Evolutionary conservation across 2,329 filamentous ascomycete genomes (phyloP), one percentile per base, ranked within the genome.

Genomic region (Colletotrichum sp.): DNA sequence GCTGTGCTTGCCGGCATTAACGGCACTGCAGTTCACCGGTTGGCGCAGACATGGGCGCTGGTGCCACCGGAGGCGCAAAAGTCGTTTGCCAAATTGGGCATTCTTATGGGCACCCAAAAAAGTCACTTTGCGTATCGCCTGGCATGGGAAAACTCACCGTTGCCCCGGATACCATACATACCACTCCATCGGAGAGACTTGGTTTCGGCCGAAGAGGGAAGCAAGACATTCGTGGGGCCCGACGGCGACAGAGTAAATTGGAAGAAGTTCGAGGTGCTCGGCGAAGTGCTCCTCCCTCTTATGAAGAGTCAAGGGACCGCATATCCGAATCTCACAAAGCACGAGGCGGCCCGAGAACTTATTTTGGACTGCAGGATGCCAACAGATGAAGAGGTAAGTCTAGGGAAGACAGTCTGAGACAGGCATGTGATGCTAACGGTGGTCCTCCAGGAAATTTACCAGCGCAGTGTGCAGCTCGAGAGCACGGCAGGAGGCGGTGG

Each of bases 201-300:
- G 28, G 95, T 98, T 3, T 95, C 94, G 15, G 96, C 97, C 1
- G 95, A 98, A 81, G 95, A 98, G 84, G 97, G 96, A 39, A 98
- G 97, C 84, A 92, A 92, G 81, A 99, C 97, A 0, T 96, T 98
- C 83, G 88, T 99, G 3, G 95, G 94, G 9, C 89, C 91, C 3
- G 90, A 92, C 76, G 92, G 89, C 78, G 92, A 95, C 77, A 90
- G 95, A 67, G 95, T 99, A 82, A 99, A 99, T 83, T 99, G 97
- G 97, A 96, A 94, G 85, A 99, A 99, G 83, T 99, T 99, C 81
- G 96, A 99, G 84, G 94, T 99, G 36, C 93, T 99, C 85, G 96
- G 96, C 8, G 96, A 99, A 80, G 94, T 98, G 7, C 90, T 99
- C 69, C 88, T 98, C 75, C 94, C 95, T 3, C 93, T 99, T 71